These are phyloP conservation scores for Leonotis leonurus DNA, from an alignment of 257 asterid species.

Conservation along the genomic window DNA sequence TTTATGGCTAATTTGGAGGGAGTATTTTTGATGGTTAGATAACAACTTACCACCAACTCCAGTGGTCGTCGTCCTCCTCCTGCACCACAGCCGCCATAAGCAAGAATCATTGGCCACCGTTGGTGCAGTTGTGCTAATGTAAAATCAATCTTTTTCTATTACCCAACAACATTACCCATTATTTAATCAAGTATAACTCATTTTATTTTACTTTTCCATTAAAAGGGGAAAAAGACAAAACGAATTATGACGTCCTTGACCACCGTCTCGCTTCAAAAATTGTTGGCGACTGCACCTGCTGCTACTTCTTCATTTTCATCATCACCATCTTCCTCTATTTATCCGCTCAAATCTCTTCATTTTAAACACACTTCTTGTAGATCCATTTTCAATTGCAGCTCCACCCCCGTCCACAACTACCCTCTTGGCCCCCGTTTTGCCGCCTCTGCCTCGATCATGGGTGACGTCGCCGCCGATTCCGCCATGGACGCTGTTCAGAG, in stretches of 20 bases:
- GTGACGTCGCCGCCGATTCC: slow-evolving; percentile 51
- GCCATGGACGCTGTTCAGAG: slow-evolving; percentile 91
- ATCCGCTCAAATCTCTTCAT: slow-evolving; percentile 15
- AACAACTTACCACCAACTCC: no score
- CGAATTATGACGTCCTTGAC: slow-evolving; percentile 23
- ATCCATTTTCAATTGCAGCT: slow-evolving; percentile 1
- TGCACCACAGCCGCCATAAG: no score
- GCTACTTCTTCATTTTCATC: neutral
- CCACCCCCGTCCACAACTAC: neutral
- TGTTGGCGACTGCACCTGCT: slow-evolving; percentile 22
- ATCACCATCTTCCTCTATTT: slow-evolving; percentile 19
- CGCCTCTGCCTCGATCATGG: slow-evolving; percentile 39
- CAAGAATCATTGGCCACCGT: no score
- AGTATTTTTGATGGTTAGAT: no score
- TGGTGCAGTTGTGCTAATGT: no score
- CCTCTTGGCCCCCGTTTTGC: neutral
- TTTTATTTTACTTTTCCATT: neutral
- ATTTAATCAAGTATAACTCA: neutral
- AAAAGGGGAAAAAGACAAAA: neutral
- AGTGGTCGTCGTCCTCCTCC: no score
- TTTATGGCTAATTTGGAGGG: no score
- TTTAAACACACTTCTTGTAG: slow-evolving; percentile 8
- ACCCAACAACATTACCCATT: neutral
- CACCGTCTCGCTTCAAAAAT: slow-evolving; percentile 21
- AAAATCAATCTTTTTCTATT: neutral